Percentiles rank a stretch among this genome's conserved stretches.
phyloP scores from a whole-genome alignment of 2,329 filamentous ascomycete species.

The Aspergillus ruber region DNA sequence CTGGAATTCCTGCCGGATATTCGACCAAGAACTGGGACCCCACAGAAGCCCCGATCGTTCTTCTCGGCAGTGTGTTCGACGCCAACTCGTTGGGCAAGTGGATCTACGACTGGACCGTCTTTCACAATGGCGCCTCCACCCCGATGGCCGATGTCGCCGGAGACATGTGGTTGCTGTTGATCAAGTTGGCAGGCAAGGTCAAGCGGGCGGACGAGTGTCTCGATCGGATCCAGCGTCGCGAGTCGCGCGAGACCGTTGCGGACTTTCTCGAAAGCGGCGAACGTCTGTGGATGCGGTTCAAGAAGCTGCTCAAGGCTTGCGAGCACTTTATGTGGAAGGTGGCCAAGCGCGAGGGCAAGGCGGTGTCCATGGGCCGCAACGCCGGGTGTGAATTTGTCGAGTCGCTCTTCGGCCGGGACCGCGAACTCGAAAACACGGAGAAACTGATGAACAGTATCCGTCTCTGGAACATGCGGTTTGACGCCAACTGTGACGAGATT shows the following conservation, averaged over 20 bases:
- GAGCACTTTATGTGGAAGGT: constrained; percentile 94
- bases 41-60: constrained; percentile 83
- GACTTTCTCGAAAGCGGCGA: constrained; percentile 89
- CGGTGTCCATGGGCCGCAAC: constrained; percentile 76
- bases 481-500: constrained; percentile 92
- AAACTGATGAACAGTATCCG: constrained; percentile 85
- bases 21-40: constrained; percentile 99
- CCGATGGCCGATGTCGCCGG: constrained; percentile 87
- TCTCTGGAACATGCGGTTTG: constrained; percentile 88
- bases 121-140: constrained; percentile 71
- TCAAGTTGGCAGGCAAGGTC: constrained; percentile 88
- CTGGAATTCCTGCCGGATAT: constrained; percentile 78
- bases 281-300: constrained; percentile 76
- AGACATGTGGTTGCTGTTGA: constrained; percentile 90
- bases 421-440: constrained; percentile 83
- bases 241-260: constrained; percentile 73
- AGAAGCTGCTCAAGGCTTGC: constrained; percentile 79
- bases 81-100: constrained; percentile 96
- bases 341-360: constrained; percentile 65
- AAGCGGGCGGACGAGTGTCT: constrained; percentile 80
- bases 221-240: constrained; percentile 62
- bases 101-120: constrained; percentile 99
- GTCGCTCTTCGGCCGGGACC: constrained; percentile 86
- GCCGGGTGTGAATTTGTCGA: constrained; percentile 93
- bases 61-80: constrained; percentile 93